phyloP scores from a whole-genome alignment of 441 rosid species.

The Geranium incanum region DNA sequence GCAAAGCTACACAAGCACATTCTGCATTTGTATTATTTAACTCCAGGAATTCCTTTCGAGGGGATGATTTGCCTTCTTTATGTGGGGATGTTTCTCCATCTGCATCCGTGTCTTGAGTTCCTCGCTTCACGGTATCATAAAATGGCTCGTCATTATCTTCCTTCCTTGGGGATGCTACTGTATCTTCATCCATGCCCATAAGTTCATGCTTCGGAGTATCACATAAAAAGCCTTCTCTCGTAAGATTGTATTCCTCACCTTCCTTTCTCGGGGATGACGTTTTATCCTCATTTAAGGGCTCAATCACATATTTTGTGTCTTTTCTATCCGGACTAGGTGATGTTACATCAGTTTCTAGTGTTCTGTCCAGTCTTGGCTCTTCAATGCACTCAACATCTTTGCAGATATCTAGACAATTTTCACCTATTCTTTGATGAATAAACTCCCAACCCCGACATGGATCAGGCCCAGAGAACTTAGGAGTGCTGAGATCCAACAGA shows the following conservation, averaged over 20 bases:
- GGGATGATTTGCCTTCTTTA: not conserved
- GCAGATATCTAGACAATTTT: slow-evolving; percentile 1
- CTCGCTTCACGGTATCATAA: slow-evolving; percentile 2
- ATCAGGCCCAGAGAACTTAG: not conserved
- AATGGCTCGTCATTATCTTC: not conserved
- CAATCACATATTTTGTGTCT: not conserved
- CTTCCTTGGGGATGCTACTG: not conserved
- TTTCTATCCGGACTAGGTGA: not conserved
- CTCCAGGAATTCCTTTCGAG: not conserved
- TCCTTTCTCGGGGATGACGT: not conserved
- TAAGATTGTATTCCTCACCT: not conserved
- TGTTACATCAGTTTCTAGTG: not conserved
- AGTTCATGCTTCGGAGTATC: not conserved
- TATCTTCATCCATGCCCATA: not conserved
- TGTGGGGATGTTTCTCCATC: not conserved
- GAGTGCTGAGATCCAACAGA: slow-evolving; percentile 1
- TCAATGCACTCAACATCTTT: slow-evolving; percentile 9
- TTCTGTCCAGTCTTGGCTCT: slow-evolving; percentile 4
- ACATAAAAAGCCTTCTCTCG: not conserved
- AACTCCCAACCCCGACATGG: not conserved
- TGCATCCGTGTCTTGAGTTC: not conserved
- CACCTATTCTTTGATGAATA: not conserved
- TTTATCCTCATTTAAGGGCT: not conserved
- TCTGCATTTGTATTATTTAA: not conserved
- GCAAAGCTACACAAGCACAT: slow-evolving; percentile 7